Conservation (phyloP, 805 yeast species). For the Metschnikowia vanudenii region DNA sequence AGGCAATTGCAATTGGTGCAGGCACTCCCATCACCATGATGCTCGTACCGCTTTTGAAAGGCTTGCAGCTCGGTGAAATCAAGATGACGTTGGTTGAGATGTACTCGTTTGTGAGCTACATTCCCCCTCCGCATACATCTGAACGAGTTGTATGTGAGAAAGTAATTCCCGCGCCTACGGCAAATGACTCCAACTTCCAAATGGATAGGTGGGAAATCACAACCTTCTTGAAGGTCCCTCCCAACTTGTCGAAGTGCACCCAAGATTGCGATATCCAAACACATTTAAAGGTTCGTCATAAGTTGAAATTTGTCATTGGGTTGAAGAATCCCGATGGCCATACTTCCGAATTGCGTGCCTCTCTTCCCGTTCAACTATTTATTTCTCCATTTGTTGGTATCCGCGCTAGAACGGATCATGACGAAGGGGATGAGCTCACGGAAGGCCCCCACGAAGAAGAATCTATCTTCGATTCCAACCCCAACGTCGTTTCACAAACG, state of each 20-base stretch:
- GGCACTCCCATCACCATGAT: conserved; percentile 64
- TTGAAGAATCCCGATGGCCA: conserved; percentile 89
- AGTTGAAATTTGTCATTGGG: conserved; percentile 76
- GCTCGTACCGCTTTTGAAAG: conserved; percentile 79
- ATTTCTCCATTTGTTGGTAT: conserved; percentile 81
- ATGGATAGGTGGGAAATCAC: conserved; percentile 70
- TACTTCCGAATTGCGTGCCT: conserved; percentile 85
- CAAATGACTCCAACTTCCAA: conserved; percentile 45
- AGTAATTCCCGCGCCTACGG: conserved; percentile 37
- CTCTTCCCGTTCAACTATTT: conserved; percentile 75
- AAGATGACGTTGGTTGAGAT: conserved; percentile 67
- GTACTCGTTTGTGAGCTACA: conserved; percentile 56
- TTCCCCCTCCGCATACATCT: conserved; percentile 54
- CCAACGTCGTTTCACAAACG: conserved; percentile 7
- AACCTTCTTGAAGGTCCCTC: conserved; percentile 62
- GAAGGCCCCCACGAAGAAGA: conserved; percentile 28
- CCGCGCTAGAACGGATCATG: conserved; percentile 43
- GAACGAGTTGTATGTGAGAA: conserved; percentile 61
- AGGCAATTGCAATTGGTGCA: conserved; percentile 90
- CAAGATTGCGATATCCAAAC: conserved; percentile 80
- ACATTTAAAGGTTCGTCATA: conserved; percentile 82
- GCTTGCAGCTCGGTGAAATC: conserved; percentile 73
- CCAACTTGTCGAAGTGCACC: conserved; percentile 69
- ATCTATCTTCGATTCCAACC: conserved; percentile 24
- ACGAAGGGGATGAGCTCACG: conserved; percentile 14